Evolutionary conservation across 768 basidiomycete genomes (phyloP), one percentile per base, ranked within the genome.

Genomic region (Suillus occidentalis): DNA sequence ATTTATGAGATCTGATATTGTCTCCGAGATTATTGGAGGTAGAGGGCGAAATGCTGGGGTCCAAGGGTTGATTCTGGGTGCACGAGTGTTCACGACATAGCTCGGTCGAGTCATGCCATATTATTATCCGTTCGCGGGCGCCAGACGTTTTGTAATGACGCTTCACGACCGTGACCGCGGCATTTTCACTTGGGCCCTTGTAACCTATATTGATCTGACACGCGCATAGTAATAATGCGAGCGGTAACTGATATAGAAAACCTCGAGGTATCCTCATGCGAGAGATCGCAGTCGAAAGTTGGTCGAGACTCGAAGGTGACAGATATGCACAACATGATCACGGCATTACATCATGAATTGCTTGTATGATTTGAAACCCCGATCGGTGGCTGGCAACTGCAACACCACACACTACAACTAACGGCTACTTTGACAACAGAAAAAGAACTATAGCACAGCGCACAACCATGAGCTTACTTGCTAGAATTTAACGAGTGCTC

Each of bases 21-120:
- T 71, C 65, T 81, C 80, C 22, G 74, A 68, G 22, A 80, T 76
- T 28, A 79, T 77, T 0, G 79, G 77, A 3, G 81, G 77, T 9
- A 80, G 68, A n/a, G 76, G 64, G 66, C 69, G 62, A 31, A 65
- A 20, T 45, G 71, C 65, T 52, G 73, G 69, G 7, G 67, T 68
- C 39, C 70, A 65, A 28, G 72, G 42, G 13, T 57, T 22, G 18
- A 4, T 2, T 42, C 8, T 16, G 18, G 42, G 42, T 12, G 47
- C 12, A 22, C 5, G 47, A 22, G 12, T 47, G 22, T 47, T 13
- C 42, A 47, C 2, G 47, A n/a, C n/a, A 47, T 22, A 43, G 42
- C 42, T 43, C 42, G n/a, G n/a, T 22, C n/a, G 5, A 22, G 47
- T 12, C 12, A 47, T 13, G n/a, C n/a, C 1, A 2, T 1, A 50